Base-by-base conservation (phyloP, 2,329 filamentous ascomycete genomes). In the Alternaria triticimaculans region DNA sequence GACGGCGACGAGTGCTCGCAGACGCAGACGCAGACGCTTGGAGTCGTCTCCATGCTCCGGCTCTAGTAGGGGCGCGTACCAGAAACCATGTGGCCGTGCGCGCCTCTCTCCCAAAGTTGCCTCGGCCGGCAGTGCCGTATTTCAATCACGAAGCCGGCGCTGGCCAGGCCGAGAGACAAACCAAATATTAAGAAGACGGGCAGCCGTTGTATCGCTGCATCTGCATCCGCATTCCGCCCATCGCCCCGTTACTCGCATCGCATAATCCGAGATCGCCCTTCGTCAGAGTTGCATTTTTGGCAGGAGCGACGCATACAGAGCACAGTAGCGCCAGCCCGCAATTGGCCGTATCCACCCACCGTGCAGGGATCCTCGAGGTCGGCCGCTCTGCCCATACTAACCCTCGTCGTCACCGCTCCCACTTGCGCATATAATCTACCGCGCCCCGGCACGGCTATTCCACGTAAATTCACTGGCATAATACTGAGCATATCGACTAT, bases 281-380 rank as follows among this genome's bases (percentile, higher is more conserved):
- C 69, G 72, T 72, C 71, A 74, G 62, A 72, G 65, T 72, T 74
- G 72, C 72, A 71, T 58, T 61, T 71, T 67, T 66, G 55, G 57
- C 57, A 65, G 45, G 63, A 63, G 61, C 67, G 64, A 68, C 66
- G 70, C 70, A 66, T 65, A 60, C 65, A 65, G 54, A 41, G 61
- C 62, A 68, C 65, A 60, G 59, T 74, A 74, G 73, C 68, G 71
- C 68, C 54, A 50, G 45, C 57, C 66, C 63, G 44, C 66, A 51
- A 70, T 73, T 72, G 70, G 68, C 67, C 64, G 62, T 59, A 58
- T 56, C 65, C 61, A 63, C 68, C 70, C 65, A 55, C 68, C 60
- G 46, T 41, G 48, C 69, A 67, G 66, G 69, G 66, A 66, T 71
- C 41, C 55, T 60, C 62, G 53, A 67, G 62, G 63, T 54, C 56